Evolutionary conservation across 2,329 filamentous ascomycete species (phyloP).

Genomic region (Xylogone sp.): DNA sequence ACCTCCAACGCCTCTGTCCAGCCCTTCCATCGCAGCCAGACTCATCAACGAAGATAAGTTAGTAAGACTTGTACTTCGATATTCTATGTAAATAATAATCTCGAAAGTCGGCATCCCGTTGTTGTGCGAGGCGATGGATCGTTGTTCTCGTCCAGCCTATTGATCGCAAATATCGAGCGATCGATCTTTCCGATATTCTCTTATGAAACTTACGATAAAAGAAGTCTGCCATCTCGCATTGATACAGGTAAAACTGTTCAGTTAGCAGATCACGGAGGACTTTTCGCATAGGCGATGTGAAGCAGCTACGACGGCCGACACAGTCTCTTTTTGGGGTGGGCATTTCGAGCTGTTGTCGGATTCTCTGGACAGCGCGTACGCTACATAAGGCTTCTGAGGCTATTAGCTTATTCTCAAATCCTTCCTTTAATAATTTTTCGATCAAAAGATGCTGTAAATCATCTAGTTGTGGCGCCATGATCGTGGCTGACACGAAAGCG

Average conservation of each 20-base stretch:
- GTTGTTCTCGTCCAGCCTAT: slow-evolving; percentile 29
- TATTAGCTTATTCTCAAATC: slow-evolving; percentile 17
- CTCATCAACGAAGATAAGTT: slow-evolving; percentile 34
- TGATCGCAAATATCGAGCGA: too few species aligned
- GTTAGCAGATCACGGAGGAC: slow-evolving; percentile 23
- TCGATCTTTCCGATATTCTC: slow-evolving; percentile 7
- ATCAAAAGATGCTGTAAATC: slow-evolving; percentile 11
- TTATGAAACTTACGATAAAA: slow-evolving; percentile 15
- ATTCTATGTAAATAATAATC: slow-evolving; percentile 32
- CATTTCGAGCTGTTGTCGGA: background rate
- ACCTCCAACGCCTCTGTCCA: slow-evolving; percentile 31
- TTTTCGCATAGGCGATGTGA: slow-evolving; percentile 21
- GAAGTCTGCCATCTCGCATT: slow-evolving; percentile 26
- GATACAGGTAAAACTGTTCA: slow-evolving; percentile 26
- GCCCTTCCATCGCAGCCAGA: slow-evolving; percentile 33
- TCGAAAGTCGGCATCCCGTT: slow-evolving; percentile 30
- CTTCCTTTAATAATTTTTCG: slow-evolving; percentile 12
- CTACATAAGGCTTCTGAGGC: slow-evolving; percentile 11
- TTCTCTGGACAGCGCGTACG: slow-evolving; percentile 6
- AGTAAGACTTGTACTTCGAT: slow-evolving; percentile 28
- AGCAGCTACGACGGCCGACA: slow-evolving; percentile 9
- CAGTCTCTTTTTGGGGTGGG: slow-evolving; percentile 4
- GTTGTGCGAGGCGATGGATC: slow-evolving; percentile 24
- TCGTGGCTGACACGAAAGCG: slow-evolving; percentile 5
- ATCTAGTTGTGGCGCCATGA: slow-evolving; percentile 4